Conservation (phyloP, 768 basidiomycete genomes). For the Russula sp. region DNA sequence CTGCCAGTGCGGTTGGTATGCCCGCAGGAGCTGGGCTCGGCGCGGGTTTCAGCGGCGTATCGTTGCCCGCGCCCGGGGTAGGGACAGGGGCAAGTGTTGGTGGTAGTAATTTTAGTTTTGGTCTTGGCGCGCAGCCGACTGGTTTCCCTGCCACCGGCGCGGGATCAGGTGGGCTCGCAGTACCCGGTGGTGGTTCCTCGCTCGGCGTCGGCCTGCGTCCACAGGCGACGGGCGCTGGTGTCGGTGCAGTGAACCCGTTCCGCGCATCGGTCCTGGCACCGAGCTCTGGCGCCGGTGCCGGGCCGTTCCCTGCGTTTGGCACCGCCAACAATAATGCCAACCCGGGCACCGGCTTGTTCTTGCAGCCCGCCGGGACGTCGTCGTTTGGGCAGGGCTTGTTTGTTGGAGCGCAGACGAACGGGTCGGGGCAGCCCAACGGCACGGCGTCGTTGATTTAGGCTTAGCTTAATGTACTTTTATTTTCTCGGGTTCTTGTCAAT, state of each 20-base stretch:
- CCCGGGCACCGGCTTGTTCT: constrained; percentile 19
- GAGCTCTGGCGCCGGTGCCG: constrained; percentile 8
- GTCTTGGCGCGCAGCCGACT: constrained; percentile 23
- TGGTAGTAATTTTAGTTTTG: constrained; percentile 8
- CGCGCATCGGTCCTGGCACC: constrained; percentile 35
- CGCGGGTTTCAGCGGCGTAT: background rate
- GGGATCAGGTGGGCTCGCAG: constrained; percentile 11
- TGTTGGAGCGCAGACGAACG: constrained; percentile 20
- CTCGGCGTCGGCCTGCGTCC: constrained; percentile 35
- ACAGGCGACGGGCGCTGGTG: constrained; percentile 35
- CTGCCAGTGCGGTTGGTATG: background rate
- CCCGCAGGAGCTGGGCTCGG: constrained; percentile 6
- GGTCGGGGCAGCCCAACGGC: constrained; percentile 34
- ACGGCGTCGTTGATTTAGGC: constrained; percentile 46
- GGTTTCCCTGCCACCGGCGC: constrained; percentile 6
- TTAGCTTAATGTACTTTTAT: background rate
- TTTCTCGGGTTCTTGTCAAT: too few species aligned
- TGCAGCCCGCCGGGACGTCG: constrained; percentile 20
- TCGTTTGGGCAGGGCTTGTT: constrained; percentile 24
- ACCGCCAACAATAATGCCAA: background rate
- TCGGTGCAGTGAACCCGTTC: constrained; percentile 38
- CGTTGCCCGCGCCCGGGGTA: constrained; percentile 1
- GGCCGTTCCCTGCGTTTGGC: constrained; percentile 27
- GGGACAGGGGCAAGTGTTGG: constrained; percentile 11
- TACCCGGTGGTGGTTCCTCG: constrained; percentile 11